Base-by-base conservation (phyloP, 2,329 filamentous ascomycete species). In the Sporothrix curviconia region DNA sequence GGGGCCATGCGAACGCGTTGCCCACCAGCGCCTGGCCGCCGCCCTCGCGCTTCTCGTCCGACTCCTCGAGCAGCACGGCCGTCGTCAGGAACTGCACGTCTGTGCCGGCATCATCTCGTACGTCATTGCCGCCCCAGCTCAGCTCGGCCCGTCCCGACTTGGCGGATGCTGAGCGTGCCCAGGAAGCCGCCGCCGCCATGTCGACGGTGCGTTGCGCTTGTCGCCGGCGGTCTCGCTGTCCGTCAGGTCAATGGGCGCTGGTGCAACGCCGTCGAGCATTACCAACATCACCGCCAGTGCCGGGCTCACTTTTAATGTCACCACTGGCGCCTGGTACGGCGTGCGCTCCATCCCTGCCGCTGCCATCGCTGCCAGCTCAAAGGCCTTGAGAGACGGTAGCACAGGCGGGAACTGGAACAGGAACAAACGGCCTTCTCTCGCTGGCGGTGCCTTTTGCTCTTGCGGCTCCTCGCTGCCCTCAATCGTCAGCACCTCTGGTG, bases 331-430 rank as follows among this genome's bases (percentile, higher is more conserved):
- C 30, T 7, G n/a, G n/a, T n/a, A n/a, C n/a, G n/a, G 24, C 37
- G 25, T 14, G 30, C 19, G 30, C 15, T 42, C 55, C 39, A 17
- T 54, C 25, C 28, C 47, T 25, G 59, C 52, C 24, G 56, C 62
- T 9, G 11, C 4, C 1, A 12, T 15, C 28, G 30, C 25, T n/a
- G 2, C 28, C 8, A 57, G 59, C 28, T 19, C 40, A 8, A 42
- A 50, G 61, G 66, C 60, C 68, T 72, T 59, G n/a, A 86, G 71
- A 0, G 80, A 78, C 7, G 83, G 82, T 11, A 86, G 74, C 4
- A 85, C 71, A 5, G 82, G 82, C 40, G 83, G 83, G 62, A 86
- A 80, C 63, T 86, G 83, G 70, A 86, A 86, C 51, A 86, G 73
- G 61, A 84, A 85, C 54, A 85, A 68, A 37, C 80, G 76, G 22